Percentiles rank a stretch among this genome's conserved stretches.
Conservation (phyloP, 345 rosid species). For the Rhodamnia argentea region DNA sequence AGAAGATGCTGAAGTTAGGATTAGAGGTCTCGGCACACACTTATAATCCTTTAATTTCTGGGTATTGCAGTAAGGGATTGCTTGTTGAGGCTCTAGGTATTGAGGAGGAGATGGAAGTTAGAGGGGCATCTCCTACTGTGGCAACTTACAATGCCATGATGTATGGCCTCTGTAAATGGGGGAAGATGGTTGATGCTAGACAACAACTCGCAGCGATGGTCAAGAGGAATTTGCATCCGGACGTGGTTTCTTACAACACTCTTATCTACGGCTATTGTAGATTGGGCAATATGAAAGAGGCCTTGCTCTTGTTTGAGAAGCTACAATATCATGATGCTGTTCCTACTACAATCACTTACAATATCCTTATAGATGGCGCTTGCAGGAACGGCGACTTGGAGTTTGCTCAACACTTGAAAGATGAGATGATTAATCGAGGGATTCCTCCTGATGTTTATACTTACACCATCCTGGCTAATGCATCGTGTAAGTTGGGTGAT, state of each 20-base stretch:
- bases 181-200: slow-evolving; percentile 43
- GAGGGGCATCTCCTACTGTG: slow-evolving; percentile 29
- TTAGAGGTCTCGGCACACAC: slow-evolving; percentile 35
- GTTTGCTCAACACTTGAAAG: slow-evolving; percentile 47
- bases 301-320: slow-evolving; percentile 53
- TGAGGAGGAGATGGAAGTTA: slow-evolving; percentile 37
- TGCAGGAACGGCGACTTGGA: slow-evolving; percentile 48
- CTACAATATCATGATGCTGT: slow-evolving; percentile 22
- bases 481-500: slow-evolving; percentile 43
- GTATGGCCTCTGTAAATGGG: slow-evolving; percentile 36
- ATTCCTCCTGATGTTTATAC: slow-evolving; percentile 54
- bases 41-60: slow-evolving; percentile 47
- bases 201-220: slow-evolving; percentile 26
- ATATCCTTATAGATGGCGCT: slow-evolving; percentile 56
- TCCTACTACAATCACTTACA: slow-evolving; percentile 50
- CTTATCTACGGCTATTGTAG: slow-evolving; percentile 53
- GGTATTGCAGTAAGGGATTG: slow-evolving; percentile 47
- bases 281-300: slow-evolving; percentile 39
- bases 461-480: slow-evolving; percentile 52
- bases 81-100: slow-evolving; percentile 37
- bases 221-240: slow-evolving; percentile 31
- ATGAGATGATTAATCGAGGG: slow-evolving; percentile 37
- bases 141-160: slow-evolving; percentile 39
- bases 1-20: slow-evolving; percentile 40
- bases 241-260: slow-evolving; percentile 60